Conservation (phyloP, 169 alveolate genomes). For the Cryptosporidium bovis region DNA sequence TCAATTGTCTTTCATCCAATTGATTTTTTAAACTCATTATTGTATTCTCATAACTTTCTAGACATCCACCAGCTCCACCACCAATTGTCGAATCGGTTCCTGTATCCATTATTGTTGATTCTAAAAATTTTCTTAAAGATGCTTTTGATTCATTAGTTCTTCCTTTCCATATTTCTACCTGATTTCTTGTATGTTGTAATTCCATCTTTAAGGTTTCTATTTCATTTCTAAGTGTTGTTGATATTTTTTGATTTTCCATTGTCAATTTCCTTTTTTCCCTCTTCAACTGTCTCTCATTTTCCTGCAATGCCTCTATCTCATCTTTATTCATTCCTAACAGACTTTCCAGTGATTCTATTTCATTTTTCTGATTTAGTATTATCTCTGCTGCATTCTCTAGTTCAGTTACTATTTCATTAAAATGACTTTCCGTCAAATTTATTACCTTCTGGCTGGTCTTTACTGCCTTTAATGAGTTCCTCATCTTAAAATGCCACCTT, state of each 20-base stretch:
- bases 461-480: slow-evolving; percentile 8
- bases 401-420: slow-evolving; percentile 39
- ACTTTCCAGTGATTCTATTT: slow-evolving; percentile 37
- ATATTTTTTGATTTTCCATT: slow-evolving; percentile 51
- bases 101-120: slow-evolving; percentile 62
- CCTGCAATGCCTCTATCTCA: slow-evolving; percentile 43
- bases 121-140: slow-evolving; percentile 62
- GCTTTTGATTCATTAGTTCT: slow-evolving; percentile 61
- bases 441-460: slow-evolving; percentile 25
- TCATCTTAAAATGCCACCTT: not conserved
- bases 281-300: slow-evolving; percentile 5
- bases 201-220: slow-evolving; percentile 65
- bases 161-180: slow-evolving; percentile 67
- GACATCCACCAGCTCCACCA: not conserved
- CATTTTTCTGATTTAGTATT: slow-evolving; percentile 39
- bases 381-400: slow-evolving; percentile 63
- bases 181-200: slow-evolving; percentile 54
- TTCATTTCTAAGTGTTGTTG: slow-evolving; percentile 31
- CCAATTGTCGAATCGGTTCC: not conserved
- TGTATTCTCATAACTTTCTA: slow-evolving; percentile 62
- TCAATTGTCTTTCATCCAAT: slow-evolving; percentile 49
- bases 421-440: slow-evolving; percentile 38
- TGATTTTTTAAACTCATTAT: slow-evolving; percentile 55
- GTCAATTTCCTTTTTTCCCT: slow-evolving; percentile 31
- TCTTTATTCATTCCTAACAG: slow-evolving; percentile 5